Evolutionary conservation across 1,139 yeast genomes (phyloP), one percentile per base, ranked within the genome.

Genomic region (Geotrichum aggregatum): DNA sequence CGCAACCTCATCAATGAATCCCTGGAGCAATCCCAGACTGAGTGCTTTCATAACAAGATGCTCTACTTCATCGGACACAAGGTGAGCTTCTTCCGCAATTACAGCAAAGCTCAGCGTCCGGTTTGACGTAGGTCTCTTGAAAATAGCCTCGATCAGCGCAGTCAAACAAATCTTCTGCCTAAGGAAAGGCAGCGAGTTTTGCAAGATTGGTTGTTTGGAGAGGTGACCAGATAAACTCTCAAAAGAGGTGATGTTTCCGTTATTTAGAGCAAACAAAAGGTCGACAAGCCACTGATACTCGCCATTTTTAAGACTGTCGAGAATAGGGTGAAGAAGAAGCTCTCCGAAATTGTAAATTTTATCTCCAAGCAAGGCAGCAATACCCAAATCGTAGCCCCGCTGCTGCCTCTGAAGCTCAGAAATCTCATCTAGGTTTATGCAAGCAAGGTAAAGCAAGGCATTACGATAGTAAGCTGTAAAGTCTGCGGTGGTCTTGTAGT

Each of bases 311-410:
- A 86, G 75, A 44, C 77, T 73, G 49, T 76, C 69, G 67, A 92
- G 78, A 52, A 91, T 83, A 49, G 95, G 96, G 67, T 92, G 98
- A 66, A 89, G 80, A 56, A 92, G 78, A 59, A 92, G 79, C 71
- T 94, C 98, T 50, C 98, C 98, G 70, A 92, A 92, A 71, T 91
- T 92, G 75, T 89, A 94, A 61, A 92, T 87, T 66, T 82, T 83
- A 64, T 89, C 96, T 45, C 98, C 98, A 61, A 92, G 75, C 58
- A 92, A 74, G 0, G 98, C 98, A 42, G 96, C 83, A 50, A 89
- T 77, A 56, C 95, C 79, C 62, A 92, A 77, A 61, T 92, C 95
- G 63, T 83, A 82, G 24, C 96, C 92, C 53, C 88, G 74, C 55
- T 73, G 75, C 59, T 76, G 76, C 59, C 72, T 77, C 52, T 82